Evolutionary conservation across 2,329 filamentous ascomycete genomes (phyloP).

Genomic region (Atkinsonella texensis): DNA sequence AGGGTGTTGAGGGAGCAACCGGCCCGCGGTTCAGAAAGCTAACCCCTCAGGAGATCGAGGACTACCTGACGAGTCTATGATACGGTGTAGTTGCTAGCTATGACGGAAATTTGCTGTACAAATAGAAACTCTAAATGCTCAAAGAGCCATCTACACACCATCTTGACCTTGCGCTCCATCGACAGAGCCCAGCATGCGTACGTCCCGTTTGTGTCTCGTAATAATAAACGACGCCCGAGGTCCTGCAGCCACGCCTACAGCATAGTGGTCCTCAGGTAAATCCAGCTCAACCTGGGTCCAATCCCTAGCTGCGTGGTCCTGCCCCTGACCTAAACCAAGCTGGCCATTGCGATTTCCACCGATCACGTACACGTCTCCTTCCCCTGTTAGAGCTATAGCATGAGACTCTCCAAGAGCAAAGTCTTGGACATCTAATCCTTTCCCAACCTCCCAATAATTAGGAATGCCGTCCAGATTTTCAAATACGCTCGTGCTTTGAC

Average conservation of each 20-base stretch:
- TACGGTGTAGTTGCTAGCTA: slow-evolving; percentile 13
- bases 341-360: slow-evolving; percentile 49
- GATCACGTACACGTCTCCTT: slow-evolving; percentile 39
- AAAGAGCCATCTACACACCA: slow-evolving; percentile 13
- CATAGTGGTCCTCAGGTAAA: slow-evolving; percentile 13
- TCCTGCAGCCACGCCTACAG: slow-evolving; percentile 35
- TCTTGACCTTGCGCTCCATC: not conserved
- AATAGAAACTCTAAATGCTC: slow-evolving; percentile 30
- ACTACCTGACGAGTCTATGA: slow-evolving; percentile 97
- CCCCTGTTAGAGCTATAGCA: slow-evolving; percentile 40
- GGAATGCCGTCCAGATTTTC: slow-evolving; percentile 21
- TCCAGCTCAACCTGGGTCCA: slow-evolving; percentile 27
- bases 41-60: slow-evolving; percentile 95
- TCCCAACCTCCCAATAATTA: slow-evolving; percentile 33
- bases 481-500: slow-evolving; percentile 13
- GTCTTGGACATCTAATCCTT: slow-evolving; percentile 40
- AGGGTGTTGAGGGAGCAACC: slow-evolving; percentile 73
- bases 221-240: slow-evolving; percentile 38
- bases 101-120: slow-evolving; percentile 28
- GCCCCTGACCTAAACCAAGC: slow-evolving; percentile 31
- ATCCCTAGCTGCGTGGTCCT: slow-evolving; percentile 9
- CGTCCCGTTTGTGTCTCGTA: slow-evolving; percentile 11
- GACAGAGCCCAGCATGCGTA: not conserved
- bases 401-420: slow-evolving; percentile 47
- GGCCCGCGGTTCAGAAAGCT: slow-evolving; percentile 89